Percentiles rank a stretch among this genome's conserved stretches.
Conservation (phyloP, 495 filamentous ascomycete genomes). For the Ramalina peruviana region DNA sequence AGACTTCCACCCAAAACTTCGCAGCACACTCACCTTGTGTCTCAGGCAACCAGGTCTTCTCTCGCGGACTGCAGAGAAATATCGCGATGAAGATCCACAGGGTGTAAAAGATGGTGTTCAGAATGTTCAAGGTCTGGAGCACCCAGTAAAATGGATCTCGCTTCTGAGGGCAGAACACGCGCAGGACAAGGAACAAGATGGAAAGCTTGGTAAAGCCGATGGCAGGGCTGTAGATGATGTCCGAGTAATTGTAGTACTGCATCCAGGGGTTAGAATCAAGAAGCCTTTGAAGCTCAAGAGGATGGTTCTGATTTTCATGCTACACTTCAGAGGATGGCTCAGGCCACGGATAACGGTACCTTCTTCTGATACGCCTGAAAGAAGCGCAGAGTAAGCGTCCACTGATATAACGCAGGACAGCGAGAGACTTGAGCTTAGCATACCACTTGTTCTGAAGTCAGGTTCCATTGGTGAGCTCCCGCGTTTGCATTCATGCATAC, state of each 20-base stretch:
- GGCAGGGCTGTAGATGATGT: conserved; percentile 8
- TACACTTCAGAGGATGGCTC: too few species aligned
- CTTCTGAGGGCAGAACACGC: conserved; percentile 10
- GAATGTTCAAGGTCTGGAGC: conserved; percentile 7
- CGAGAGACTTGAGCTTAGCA: not conserved
- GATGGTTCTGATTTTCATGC: too few species aligned
- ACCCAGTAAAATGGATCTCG: conserved; percentile 10
- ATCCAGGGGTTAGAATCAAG: not conserved
- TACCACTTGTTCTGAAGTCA: not conserved
- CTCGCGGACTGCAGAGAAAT: conserved; percentile 9
- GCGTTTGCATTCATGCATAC: not conserved
- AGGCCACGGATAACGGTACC: too few species aligned
- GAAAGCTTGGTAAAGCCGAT: conserved; percentile 7
- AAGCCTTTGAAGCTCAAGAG: too few species aligned
- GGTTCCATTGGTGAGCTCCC: conserved; percentile 11
- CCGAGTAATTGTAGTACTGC: conserved; percentile 8
- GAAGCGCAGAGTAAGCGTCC: not conserved
- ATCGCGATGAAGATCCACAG: conserved; percentile 11
- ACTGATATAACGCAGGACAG: not conserved
- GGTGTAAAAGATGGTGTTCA: conserved; percentile 7
- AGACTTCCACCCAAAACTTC: too few species aligned
- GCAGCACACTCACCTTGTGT: not conserved
- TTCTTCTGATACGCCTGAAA: not conserved
- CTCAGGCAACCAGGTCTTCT: conserved; percentile 1
- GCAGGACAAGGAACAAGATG: conserved; percentile 12